phyloP scores from a whole-genome alignment of 441 rosid genomes.

The Isatis lusitanica region DNA sequence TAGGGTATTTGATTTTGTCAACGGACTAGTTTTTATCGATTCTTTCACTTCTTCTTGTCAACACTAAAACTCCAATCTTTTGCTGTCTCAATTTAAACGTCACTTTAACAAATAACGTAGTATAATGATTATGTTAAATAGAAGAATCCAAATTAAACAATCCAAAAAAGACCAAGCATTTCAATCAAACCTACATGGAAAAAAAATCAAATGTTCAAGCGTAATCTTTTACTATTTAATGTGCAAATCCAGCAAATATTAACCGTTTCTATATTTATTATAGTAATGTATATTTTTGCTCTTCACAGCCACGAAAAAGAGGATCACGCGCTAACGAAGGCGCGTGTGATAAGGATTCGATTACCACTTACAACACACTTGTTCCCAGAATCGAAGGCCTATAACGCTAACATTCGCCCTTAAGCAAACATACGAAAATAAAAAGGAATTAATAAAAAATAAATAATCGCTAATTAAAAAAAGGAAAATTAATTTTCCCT shows the following conservation, averaged over 20 bases:
- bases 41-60: not conserved
- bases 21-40: not conserved
- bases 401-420: not conserved
- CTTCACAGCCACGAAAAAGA: not conserved
- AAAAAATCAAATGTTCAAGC: not conserved
- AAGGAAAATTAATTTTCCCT: not conserved
- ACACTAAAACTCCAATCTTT: not conserved
- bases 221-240: slow-evolving; percentile 1
- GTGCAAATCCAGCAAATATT: slow-evolving; percentile 17
- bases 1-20: not conserved
- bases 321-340: slow-evolving; percentile 11
- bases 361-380: not conserved
- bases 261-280: not conserved
- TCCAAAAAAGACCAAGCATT: slow-evolving; percentile 16
- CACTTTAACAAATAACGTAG: not conserved
- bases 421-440: slow-evolving; percentile 12
- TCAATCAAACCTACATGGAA: not conserved
- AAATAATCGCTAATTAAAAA: not conserved
- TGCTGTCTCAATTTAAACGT: not conserved
- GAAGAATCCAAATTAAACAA: too few species aligned
- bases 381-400: slow-evolving; percentile 6
- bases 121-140: too few species aligned
- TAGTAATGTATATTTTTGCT: not conserved
- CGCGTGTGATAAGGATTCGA: slow-evolving; percentile 18
- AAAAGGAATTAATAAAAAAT: not conserved